Conservation (phyloP, 2,329 filamentous ascomycete species). For the Westerdykella sp. region DNA sequence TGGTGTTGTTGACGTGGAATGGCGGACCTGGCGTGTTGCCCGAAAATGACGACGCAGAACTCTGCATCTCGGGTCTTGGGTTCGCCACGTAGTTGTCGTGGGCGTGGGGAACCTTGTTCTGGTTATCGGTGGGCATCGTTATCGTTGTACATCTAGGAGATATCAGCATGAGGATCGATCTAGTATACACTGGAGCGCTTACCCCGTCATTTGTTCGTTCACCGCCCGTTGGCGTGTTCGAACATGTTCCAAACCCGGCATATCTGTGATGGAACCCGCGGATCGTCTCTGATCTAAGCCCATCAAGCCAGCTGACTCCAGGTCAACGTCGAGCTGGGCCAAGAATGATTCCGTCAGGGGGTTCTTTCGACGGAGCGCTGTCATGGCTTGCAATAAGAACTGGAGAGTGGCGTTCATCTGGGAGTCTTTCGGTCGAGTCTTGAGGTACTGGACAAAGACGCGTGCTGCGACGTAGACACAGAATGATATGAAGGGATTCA, state of each 20-base stretch:
- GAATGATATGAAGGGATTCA: constrained; percentile 94
- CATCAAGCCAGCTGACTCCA: constrained; percentile 62
- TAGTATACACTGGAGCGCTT: no score
- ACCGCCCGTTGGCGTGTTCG: no score
- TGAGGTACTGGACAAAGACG: constrained; percentile 95
- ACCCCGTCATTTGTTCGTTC: no score
- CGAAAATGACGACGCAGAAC: constrained; percentile 4
- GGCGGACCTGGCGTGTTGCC: constrained; percentile 14
- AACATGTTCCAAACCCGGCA: no score
- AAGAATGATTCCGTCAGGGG: constrained; percentile 92
- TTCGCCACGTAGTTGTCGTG: constrained; percentile 13
- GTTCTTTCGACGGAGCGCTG: constrained; percentile 78
- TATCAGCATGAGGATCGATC: neutral
- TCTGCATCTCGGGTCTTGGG: constrained; percentile 17
- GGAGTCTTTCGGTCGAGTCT: constrained; percentile 79
- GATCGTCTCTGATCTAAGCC: constrained; percentile 27
- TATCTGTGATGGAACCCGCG: no score
- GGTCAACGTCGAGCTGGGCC: constrained; percentile 85
- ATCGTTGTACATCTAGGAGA: neutral
- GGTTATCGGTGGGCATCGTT: no score
- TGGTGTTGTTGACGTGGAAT: constrained; percentile 18
- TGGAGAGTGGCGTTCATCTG: constrained; percentile 75
- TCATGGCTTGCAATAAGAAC: constrained; percentile 86
- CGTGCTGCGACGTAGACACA: constrained; percentile 93
- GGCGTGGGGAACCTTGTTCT: no score